A percentile compares a stretch with the other conserved stretches of the same genome.
phyloP scores from a whole-genome alignment of 1,139 yeast species.

The Hansenula anomala region DNA sequence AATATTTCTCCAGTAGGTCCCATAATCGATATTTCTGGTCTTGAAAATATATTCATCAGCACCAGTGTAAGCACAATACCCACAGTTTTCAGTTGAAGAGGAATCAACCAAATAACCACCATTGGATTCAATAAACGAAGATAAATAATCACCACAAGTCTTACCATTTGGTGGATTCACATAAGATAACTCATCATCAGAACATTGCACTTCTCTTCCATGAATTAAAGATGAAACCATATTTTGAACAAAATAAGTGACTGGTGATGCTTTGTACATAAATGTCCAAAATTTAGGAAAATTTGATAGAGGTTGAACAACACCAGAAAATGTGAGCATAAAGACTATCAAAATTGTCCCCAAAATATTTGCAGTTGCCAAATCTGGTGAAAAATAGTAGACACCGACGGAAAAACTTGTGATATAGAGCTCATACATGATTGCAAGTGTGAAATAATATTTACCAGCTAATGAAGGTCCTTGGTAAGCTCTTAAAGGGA shows the following conservation, averaged over 20 bases:
- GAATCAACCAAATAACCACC: slow-evolving; percentile 46
- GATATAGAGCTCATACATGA: slow-evolving; percentile 3
- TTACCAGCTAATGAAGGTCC: slow-evolving; percentile 43
- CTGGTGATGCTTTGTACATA: slow-evolving; percentile 44
- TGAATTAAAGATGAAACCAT: slow-evolving; percentile 23
- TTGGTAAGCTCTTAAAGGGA: slow-evolving; percentile 52
- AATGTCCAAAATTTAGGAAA: slow-evolving; percentile 63
- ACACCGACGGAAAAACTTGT: slow-evolving; percentile 1
- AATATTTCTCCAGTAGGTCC: slow-evolving; percentile 56
- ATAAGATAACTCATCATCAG: slow-evolving; percentile 24
- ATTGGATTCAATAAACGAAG: slow-evolving; percentile 7
- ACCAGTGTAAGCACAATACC: slow-evolving; percentile 39
- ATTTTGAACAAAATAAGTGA: slow-evolving; percentile 23
- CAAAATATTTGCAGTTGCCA: slow-evolving; percentile 45
- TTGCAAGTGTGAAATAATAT: slow-evolving; percentile 12
- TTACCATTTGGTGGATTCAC: slow-evolving; percentile 28
- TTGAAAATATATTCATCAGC: slow-evolving; percentile 30
- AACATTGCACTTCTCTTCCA: slow-evolving; percentile 25
- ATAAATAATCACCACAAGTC: slow-evolving; percentile 30
- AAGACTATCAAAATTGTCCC: slow-evolving; percentile 46
- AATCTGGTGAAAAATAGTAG: slow-evolving; percentile 1
- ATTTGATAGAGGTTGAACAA: slow-evolving; percentile 46
- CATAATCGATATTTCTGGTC: slow-evolving; percentile 36
- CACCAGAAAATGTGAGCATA: slow-evolving; percentile 56
- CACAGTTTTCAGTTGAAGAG: slow-evolving; percentile 40